A percentile compares a stretch with the other conserved stretches of the same genome.
These are phyloP conservation scores for Sclerotinia glacialis DNA, from an alignment of 2,329 filamentous ascomycete species.

Conservation along the genomic window DNA sequence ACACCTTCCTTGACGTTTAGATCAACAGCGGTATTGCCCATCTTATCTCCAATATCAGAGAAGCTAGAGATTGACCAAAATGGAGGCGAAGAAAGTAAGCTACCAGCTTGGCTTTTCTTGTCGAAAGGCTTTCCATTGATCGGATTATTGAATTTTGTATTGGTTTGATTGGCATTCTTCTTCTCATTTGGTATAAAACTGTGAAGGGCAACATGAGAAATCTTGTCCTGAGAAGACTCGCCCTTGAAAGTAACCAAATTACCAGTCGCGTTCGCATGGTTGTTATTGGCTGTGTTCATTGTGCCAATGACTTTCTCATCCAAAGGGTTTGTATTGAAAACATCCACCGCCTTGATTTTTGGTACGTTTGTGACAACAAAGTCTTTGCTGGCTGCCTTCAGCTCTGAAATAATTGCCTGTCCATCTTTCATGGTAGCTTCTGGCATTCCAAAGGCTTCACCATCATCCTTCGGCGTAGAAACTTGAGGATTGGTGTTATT, in stretches of 20 bases:
- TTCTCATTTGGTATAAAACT: constrained; percentile 1
- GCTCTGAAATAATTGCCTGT: not conserved
- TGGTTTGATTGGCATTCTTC: not conserved
- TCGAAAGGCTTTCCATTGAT: not conserved
- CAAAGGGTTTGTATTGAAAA: not conserved
- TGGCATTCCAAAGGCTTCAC: not conserved
- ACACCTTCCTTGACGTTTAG: constrained; percentile 23
- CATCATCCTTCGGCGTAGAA: not conserved
- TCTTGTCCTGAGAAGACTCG: not conserved
- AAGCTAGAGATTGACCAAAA: constrained; percentile 19
- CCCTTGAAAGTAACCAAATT: not conserved
- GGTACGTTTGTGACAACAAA: not conserved
- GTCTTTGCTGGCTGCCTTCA: constrained; percentile 3
- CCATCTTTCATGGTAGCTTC: not conserved
- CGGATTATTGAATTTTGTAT: not conserved
- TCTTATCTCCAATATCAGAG: constrained; percentile 23
- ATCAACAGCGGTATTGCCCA: constrained; percentile 17
- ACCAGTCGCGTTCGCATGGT: not conserved
- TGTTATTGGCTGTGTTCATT: not conserved
- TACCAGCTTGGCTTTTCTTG: constrained; percentile 2
- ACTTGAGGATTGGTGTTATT: not conserved
- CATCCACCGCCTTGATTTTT: not conserved
- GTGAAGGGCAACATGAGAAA: constrained; percentile 12
- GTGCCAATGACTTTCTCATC: not conserved
- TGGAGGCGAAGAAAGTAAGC: constrained; percentile 10